phyloP scores from a whole-genome alignment of 2,329 filamentous ascomycete species.

The Penicillium sp. region DNA sequence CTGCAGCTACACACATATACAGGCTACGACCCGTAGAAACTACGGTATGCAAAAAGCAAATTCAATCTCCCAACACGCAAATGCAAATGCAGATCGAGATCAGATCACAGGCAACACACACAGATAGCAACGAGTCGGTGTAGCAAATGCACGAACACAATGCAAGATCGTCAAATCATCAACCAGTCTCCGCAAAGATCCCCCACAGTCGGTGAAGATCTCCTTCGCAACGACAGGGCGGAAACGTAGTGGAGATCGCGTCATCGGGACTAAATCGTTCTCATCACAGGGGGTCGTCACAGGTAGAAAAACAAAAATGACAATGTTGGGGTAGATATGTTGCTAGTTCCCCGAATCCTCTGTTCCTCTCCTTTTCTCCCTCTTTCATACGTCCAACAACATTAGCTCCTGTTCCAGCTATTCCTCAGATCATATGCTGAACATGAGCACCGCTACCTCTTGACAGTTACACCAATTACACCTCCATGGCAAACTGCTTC shows the following conservation, averaged over 20 bases:
- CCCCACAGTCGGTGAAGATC: neutral
- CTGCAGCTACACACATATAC: neutral
- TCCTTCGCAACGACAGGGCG: neutral
- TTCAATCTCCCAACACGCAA: slow-evolving; percentile 12
- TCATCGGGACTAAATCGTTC: slow-evolving; percentile 26
- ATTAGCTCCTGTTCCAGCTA: neutral
- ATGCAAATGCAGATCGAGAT: neutral
- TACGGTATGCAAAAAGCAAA: neutral
- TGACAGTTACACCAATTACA: slow-evolving; percentile 31
- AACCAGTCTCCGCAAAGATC: slow-evolving; percentile 12
- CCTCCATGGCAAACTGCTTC: slow-evolving; percentile 60
- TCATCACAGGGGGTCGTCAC: slow-evolving; percentile 15
- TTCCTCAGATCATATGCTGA: neutral
- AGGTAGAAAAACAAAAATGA: neutral
- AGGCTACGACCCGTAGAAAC: neutral
- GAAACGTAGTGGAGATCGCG: slow-evolving; percentile 19
- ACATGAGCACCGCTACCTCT: neutral
- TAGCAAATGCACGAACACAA: slow-evolving; percentile 3
- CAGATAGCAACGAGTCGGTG: slow-evolving; percentile 10
- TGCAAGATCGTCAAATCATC: slow-evolving; percentile 14
- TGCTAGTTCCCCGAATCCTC: neutral
- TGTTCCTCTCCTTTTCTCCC: neutral
- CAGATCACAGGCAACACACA: neutral
- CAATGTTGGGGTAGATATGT: neutral
- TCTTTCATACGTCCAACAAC: neutral